phyloP scores from a whole-genome alignment of 2,329 filamentous ascomycete species.

The Madurella mycetomatis region DNA sequence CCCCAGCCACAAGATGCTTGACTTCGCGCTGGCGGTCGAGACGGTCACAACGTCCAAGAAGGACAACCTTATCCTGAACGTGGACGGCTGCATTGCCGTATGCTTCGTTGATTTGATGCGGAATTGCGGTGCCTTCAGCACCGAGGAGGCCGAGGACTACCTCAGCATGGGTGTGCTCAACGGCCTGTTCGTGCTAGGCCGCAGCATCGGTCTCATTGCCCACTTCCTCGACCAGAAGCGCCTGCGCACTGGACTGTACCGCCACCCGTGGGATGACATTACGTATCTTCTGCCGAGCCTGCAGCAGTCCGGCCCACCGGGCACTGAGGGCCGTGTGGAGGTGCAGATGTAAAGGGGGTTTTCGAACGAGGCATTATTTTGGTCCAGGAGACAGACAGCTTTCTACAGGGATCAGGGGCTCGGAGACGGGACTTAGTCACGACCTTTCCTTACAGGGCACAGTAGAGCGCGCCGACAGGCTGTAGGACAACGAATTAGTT shows the following conservation, averaged over 20 bases:
- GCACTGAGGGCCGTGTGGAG: constrained; percentile 83
- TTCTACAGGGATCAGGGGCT: not conserved
- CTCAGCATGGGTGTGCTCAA: constrained; percentile 98
- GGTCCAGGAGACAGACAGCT: not conserved
- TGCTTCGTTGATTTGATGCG: constrained; percentile 98
- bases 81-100: constrained; percentile 95
- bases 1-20: constrained; percentile 95
- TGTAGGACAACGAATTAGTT: too few relatives aligned
- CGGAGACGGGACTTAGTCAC: not conserved
- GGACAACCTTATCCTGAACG: constrained; percentile 99
- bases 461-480: not conserved
- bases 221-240: constrained; percentile 99
- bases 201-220: constrained; percentile 97
- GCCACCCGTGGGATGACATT: constrained; percentile 98
- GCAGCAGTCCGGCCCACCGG: constrained; percentile 63
- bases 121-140: constrained; percentile 94
- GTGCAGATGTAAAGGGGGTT: constrained; percentile 62
- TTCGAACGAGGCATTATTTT: not conserved
- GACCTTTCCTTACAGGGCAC: not conserved
- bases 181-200: constrained; percentile 96
- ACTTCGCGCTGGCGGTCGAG: constrained; percentile 97
- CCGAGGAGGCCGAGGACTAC: constrained; percentile 98
- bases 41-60: constrained; percentile 99
- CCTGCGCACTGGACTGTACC: constrained; percentile 95
- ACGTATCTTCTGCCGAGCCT: constrained; percentile 88